A percentile compares a stretch with the other conserved stretches of the same genome.
Evolutionary conservation across 306 rosid genomes (phyloP).

Genomic region (Medicago ruthenica): DNA sequence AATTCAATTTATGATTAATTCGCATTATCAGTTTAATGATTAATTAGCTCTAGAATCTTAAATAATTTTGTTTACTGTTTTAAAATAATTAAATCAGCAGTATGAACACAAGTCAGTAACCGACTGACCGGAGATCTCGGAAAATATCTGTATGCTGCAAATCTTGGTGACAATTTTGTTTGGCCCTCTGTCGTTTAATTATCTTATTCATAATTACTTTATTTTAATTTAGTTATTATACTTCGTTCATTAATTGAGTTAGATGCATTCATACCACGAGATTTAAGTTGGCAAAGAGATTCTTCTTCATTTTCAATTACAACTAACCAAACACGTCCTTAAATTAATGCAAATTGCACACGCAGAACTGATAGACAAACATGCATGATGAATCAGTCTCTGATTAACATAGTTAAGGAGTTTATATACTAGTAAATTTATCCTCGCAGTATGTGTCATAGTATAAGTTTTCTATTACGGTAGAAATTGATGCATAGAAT

Average conservation of each 20-base stretch:
- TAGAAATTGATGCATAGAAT: not conserved
- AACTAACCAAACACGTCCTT: slow-evolving; percentile 28
- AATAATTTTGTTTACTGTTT: not conserved
- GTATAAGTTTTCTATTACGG: no score
- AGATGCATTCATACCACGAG: slow-evolving; percentile 36
- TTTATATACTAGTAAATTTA: not conserved
- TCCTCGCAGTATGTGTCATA: not conserved
- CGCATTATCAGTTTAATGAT: slow-evolving; percentile 3
- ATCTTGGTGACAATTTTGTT: slow-evolving; percentile 49
- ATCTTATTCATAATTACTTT: slow-evolving; percentile 21
- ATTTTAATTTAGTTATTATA: slow-evolving; percentile 23
- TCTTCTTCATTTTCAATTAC: slow-evolving; percentile 19
- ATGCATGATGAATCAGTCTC: slow-evolving; percentile 25
- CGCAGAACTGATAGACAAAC: slow-evolving; percentile 7
- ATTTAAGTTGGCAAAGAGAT: slow-evolving; percentile 45
- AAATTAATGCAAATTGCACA: slow-evolving; percentile 34
- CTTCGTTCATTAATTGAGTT: slow-evolving; percentile 25
- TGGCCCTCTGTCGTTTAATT: slow-evolving; percentile 33
- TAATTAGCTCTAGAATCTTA: not conserved
- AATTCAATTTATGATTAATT: not conserved
- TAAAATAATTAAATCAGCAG: not conserved
- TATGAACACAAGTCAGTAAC: slow-evolving; percentile 47
- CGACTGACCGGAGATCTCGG: slow-evolving; percentile 56
- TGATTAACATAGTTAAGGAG: not conserved
- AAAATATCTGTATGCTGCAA: slow-evolving; percentile 55